Conservation (phyloP, 2,329 filamentous ascomycete genomes). For the Aspergillus novofumigatus region DNA sequence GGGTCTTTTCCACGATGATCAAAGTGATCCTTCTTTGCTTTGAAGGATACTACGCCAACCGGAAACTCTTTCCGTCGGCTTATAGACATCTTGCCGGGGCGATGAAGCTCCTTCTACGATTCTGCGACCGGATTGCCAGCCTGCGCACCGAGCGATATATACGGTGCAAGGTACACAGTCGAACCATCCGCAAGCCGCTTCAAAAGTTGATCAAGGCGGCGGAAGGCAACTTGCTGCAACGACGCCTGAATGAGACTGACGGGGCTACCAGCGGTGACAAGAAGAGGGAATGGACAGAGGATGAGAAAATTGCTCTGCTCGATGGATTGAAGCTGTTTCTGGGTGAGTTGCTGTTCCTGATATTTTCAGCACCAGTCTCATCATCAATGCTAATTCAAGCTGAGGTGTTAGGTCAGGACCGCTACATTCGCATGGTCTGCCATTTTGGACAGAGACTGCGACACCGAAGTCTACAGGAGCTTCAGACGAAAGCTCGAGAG, state of each 20-base stretch:
- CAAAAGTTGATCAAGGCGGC: slow-evolving; percentile 10
- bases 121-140: slow-evolving; percentile 13
- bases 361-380: background rate
- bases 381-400: background rate
- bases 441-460: slow-evolving; percentile 10
- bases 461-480: slow-evolving; percentile 13
- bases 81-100: slow-evolving; percentile 14
- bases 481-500: slow-evolving; percentile 16
- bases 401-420: slow-evolving; percentile 12
- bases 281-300: slow-evolving; percentile 17
- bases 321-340: slow-evolving; percentile 22
- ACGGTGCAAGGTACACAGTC: slow-evolving; percentile 1
- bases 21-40: slow-evolving; percentile 16
- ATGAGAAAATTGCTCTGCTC: slow-evolving; percentile 20
- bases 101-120: slow-evolving; percentile 13
- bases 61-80: slow-evolving; percentile 9
- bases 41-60: slow-evolving; percentile 14
- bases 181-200: slow-evolving; percentile 7
- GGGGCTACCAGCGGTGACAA: background rate
- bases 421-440: slow-evolving; percentile 23
- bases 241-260: background rate
- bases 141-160: slow-evolving; percentile 8
- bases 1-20: slow-evolving; percentile 16
- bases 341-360: slow-evolving; percentile 5
- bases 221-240: background rate